phyloP scores from a whole-genome alignment of 192 early-diverging fungal species.

The Gryganskiella cystojenkinii region DNA sequence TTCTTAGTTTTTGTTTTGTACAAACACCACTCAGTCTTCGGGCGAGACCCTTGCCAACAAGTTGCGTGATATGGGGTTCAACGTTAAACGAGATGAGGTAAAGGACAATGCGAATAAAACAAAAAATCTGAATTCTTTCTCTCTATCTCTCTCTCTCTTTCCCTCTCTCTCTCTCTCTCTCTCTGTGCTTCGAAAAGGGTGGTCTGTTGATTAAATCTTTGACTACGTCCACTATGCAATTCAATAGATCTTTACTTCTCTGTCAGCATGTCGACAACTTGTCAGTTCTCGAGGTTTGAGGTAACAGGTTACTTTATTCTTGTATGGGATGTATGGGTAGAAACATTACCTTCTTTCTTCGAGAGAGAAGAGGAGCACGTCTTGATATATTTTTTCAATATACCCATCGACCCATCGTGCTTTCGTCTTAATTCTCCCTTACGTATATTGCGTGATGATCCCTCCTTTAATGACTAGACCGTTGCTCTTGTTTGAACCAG shows the following conservation, averaged over 20 bases:
- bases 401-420: not conserved
- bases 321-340: not conserved
- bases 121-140: not conserved
- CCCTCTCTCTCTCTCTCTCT: not conserved
- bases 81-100: slow-evolving; percentile 68
- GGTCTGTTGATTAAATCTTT: not conserved
- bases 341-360: not conserved
- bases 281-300: slow-evolving; percentile 59
- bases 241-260: slow-evolving; percentile 80
- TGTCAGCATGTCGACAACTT: slow-evolving; percentile 77
- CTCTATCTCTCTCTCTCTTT: not conserved
- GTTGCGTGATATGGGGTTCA: slow-evolving; percentile 74
- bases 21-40: slow-evolving; percentile 89
- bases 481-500: slow-evolving; percentile 79
- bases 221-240: not conserved
- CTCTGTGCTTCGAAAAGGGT: too few relatives aligned
- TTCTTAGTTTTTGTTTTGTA: slow-evolving; percentile 75
- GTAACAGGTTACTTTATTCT: slow-evolving; percentile 14
- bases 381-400: not conserved
- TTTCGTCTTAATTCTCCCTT: not conserved
- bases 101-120: not conserved
- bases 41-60: slow-evolving; percentile 63
- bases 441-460: not conserved
- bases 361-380: too few relatives aligned
- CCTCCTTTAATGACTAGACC: slow-evolving; percentile 62